Evolutionary conservation across 139 green algal species (phyloP).

Genomic region (Pycnococcus provasolii): DNA sequence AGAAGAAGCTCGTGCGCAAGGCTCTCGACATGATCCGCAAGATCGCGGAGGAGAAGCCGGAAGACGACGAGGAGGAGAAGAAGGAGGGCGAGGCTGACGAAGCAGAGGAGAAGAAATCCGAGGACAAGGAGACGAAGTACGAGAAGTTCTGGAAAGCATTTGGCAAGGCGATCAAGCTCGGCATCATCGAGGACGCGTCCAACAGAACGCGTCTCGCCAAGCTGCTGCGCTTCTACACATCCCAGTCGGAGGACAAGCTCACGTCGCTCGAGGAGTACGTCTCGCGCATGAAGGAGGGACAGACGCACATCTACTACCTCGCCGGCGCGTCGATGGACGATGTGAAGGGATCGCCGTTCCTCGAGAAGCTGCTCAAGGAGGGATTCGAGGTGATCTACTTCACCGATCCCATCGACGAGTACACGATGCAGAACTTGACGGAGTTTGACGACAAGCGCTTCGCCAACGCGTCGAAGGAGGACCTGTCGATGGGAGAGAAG

Average conservation of each 20-base stretch:
- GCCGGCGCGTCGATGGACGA: slow-evolving; percentile 60
- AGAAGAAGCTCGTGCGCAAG: slow-evolving; percentile 93
- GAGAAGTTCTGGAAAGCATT: slow-evolving; percentile 82
- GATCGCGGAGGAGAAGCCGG: slow-evolving; percentile 64
- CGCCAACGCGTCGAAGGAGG: slow-evolving; percentile 84
- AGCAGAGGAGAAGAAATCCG: slow-evolving; percentile 21
- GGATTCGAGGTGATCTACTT: slow-evolving; percentile 88
- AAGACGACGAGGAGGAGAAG: slow-evolving; percentile 32
- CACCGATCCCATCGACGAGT: slow-evolving; percentile 94
- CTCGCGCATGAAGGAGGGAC: slow-evolving; percentile 74
- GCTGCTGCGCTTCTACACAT: slow-evolving; percentile 66
- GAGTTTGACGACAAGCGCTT: slow-evolving; percentile 94
- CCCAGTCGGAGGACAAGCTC: slow-evolving; percentile 54
- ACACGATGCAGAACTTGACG: slow-evolving; percentile 79
- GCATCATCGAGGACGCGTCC: slow-evolving; percentile 85
- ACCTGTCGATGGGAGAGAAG: slow-evolving; percentile 80
- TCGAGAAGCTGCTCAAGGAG: slow-evolving; percentile 49
- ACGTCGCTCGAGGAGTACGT: slow-evolving; percentile 82
- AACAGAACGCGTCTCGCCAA: slow-evolving; percentile 72
- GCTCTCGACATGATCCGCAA: slow-evolving; percentile 85
- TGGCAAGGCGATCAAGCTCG: slow-evolving; percentile 87
- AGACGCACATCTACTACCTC: slow-evolving; percentile 96
- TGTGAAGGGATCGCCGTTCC: slow-evolving; percentile 57
- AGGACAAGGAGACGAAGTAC: slow-evolving; percentile 50
- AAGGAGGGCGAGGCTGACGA: slow-evolving; percentile 10